These are phyloP conservation scores for Emydomyces testavorans DNA, from an alignment of 2,329 filamentous ascomycete species.

Conservation along the genomic window DNA sequence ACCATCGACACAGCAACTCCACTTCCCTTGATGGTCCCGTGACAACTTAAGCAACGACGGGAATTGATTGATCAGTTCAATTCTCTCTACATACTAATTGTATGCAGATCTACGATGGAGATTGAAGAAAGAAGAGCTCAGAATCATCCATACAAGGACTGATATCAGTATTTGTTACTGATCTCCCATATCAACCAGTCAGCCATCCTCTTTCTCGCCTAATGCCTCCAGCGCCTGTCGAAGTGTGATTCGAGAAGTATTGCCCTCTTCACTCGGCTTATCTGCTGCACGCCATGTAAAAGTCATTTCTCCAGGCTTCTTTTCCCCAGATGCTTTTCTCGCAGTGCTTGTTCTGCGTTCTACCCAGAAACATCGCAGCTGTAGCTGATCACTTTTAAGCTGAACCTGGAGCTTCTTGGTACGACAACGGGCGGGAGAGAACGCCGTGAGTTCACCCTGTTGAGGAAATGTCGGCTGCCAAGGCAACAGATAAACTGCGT, in stretches of 20 bases:
- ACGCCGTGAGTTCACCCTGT: conserved; percentile 26
- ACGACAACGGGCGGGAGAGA: conserved; percentile 15
- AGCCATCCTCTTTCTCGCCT: neutral
- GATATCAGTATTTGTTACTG: neutral
- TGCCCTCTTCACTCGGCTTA: neutral
- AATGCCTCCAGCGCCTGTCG: neutral
- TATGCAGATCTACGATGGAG: too few species aligned
- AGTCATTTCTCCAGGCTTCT: neutral
- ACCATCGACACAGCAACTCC: too few species aligned
- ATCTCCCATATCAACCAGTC: too few species aligned
- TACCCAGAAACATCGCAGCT: conserved; percentile 13
- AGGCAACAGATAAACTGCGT: neutral
- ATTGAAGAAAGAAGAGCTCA: too few species aligned
- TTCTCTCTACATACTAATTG: too few species aligned
- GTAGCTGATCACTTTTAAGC: conserved; percentile 23
- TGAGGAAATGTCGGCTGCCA: conserved; percentile 24
- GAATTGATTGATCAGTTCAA: too few species aligned
- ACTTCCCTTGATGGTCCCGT: too few species aligned
- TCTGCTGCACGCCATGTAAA: conserved; percentile 4
- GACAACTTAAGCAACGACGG: too few species aligned
- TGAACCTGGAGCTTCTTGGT: conserved; percentile 27
- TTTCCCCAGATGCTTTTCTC: neutral
- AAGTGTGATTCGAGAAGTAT: neutral
- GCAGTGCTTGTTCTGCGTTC: neutral
- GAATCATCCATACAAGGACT: neutral